Percentiles rank a stretch among this genome's conserved stretches.
phyloP scores from a whole-genome alignment of 2,329 filamentous ascomycete genomes.

The Fusarium sublunatum region DNA sequence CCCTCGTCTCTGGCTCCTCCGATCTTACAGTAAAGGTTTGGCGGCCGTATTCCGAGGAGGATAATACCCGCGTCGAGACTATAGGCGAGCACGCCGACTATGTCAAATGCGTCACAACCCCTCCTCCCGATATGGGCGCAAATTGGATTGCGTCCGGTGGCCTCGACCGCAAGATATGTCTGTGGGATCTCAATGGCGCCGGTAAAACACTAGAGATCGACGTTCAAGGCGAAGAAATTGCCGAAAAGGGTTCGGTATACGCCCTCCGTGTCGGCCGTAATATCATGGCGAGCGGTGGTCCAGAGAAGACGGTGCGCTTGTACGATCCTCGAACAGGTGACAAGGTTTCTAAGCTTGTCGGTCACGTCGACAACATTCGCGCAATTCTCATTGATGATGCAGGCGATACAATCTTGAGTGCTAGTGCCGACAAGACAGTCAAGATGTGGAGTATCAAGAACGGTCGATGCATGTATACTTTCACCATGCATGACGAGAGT shows the following conservation, averaged over 20 bases:
- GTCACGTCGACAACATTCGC: slow-evolving; percentile 93
- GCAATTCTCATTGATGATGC: slow-evolving; percentile 90
- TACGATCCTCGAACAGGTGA: slow-evolving; percentile 93
- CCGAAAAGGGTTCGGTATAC: slow-evolving; percentile 95
- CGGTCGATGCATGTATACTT: slow-evolving; percentile 94
- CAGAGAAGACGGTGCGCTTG: slow-evolving; percentile 90
- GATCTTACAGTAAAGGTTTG: slow-evolving; percentile 93
- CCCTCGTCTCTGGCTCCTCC: slow-evolving; percentile 90
- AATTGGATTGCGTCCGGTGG: slow-evolving; percentile 96
- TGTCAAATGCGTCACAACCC: slow-evolving; percentile 91
- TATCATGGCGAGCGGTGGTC: slow-evolving; percentile 90
- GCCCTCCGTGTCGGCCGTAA: slow-evolving; percentile 83
- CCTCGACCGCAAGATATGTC: slow-evolving; percentile 87
- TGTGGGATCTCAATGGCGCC: slow-evolving; percentile 92
- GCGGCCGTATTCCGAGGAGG: slow-evolving; percentile 75
- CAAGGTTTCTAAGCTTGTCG: slow-evolving; percentile 94
- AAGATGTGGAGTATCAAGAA: slow-evolving; percentile 98
- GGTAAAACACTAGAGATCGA: slow-evolving; percentile 91
- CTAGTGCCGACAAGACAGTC: slow-evolving; percentile 94
- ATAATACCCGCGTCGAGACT: slow-evolving; percentile 67
- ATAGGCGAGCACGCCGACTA: slow-evolving; percentile 97
- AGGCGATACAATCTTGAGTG: slow-evolving; percentile 91
- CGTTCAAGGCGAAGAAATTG: slow-evolving; percentile 82
- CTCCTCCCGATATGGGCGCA: slow-evolving; percentile 67
- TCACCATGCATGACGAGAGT: slow-evolving; percentile 99